Evolutionary conservation across 2,329 filamentous ascomycete genomes (phyloP), one percentile per base, ranked within the genome.

Genomic region (Fusarium irregulare): DNA sequence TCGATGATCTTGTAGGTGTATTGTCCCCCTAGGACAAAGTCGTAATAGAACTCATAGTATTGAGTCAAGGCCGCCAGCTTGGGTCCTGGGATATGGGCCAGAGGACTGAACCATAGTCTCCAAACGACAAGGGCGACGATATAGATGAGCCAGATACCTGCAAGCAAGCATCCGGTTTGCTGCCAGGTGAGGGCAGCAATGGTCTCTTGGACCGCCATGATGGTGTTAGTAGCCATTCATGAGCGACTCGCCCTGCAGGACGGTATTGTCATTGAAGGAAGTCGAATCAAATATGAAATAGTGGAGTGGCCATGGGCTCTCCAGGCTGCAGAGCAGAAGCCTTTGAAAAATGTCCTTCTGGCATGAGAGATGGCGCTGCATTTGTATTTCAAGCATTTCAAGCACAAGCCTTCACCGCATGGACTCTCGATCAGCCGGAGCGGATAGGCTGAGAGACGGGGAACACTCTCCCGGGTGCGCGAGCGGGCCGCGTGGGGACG

Each of bases 41-140:
- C 82, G 61, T 83, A 83, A 71, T 83, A 85, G 50, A 79, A 78
- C 65, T 82, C 80, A 60, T 82, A 82, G 74, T 78, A 80, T 53
- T 78, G 74, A 50, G 80, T 81, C 49, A 80, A 67, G 7, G 80
- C 80, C 27, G 81, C 79, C 32, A 83, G 75, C 65, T 71, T 79
- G 54, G 80, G 80, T 5, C 81, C 81, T 1, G 81, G 80, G 47
- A 83, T 77, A 56, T 77, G 75, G 48, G 80, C 75, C 40, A 82
- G 75, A 13, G 81, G 80, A 58, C 80, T 81, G 56, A 82, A 72
- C 70, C 75, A 80, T 25, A 82, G 66, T 51, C 80, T 73, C 54
- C 73, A 72, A 56, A 79, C 66, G 13, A 75, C 73, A 32, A 80
- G 63, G 56, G 66, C 64, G 25, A 73, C 60, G 42, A 74, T 63